Base-by-base conservation (phyloP, 495 filamentous ascomycete genomes). In the Evernia prunastri region DNA sequence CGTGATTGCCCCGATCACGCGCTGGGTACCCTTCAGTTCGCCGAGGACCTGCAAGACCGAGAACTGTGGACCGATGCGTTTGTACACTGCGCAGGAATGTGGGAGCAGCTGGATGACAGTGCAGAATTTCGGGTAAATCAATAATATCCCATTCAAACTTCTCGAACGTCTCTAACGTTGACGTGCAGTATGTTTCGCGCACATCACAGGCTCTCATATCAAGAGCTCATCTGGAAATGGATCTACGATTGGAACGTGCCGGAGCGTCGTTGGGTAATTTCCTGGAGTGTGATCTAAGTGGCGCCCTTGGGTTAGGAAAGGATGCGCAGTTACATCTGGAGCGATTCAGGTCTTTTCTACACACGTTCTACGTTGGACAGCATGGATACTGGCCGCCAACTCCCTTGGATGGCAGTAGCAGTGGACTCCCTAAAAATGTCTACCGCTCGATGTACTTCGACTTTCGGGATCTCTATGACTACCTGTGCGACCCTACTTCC, bases 71-170 rank as follows among this genome's bases (percentile, higher is more conserved):
- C 80, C 18, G 79, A 87, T 66, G 82, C 86, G 1, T 87, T 88
- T 70, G 82, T 78, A 15, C 87, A 89, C 66, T 87, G 86, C 67
- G 80, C 81, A 42, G 87, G 86, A 57, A 89, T 89, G 87, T 80
- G 76, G 66, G 82, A 85, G 25, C 72, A 71, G 23, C 64, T 89
- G 25, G 71, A 72, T 60, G 60, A 66, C 7, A 79, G 79, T 64
- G 63, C 73, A 23, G 86, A 87, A 66, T 87, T 82, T 61, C 78
- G 80, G 74, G 84, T 84, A 72, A 33, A 78, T 73, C 4, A 25
- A 33, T 51, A 20, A 45, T 23, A 12, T 51, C n/a, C 25, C 49
- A 43, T 12, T 49, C 29, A 36, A 8, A 0, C 3, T 3, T 40
- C 9, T 9, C 9, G 23, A 2, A 4, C 11, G 20, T 4, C 33